phyloP scores from a whole-genome alignment of 163 green algal genomes.

The Smithsoniella earleae region DNA sequence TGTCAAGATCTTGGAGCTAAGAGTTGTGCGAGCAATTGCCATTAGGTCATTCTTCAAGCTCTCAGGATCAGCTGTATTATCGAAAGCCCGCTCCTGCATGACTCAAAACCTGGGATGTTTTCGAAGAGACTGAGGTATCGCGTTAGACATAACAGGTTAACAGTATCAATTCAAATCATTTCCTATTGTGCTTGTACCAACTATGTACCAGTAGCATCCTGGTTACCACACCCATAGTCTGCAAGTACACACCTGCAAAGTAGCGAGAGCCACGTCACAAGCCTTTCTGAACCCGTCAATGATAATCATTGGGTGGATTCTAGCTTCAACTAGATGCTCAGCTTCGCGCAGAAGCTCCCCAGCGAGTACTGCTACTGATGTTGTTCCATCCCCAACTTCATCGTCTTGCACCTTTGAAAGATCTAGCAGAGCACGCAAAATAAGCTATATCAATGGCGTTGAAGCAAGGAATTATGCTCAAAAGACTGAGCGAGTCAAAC shows the following conservation, averaged over 20 bases:
- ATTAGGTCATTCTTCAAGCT: conserved; percentile 71
- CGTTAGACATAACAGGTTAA: too few species aligned
- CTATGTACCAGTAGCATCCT: neutral
- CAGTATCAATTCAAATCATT: too few species aligned
- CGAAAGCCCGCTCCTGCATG: conserved; percentile 56
- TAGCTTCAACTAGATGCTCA: conserved; percentile 84
- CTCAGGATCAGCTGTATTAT: conserved; percentile 57
- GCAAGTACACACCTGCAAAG: neutral
- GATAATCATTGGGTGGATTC: conserved; percentile 98
- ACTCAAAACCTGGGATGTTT: conserved; percentile 21
- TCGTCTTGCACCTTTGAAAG: conserved; percentile 96
- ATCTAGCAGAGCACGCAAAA: conserved; percentile 55
- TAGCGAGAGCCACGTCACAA: conserved; percentile 1
- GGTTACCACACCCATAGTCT: neutral
- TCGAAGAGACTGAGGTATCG: too few species aligned
- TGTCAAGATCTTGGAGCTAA: conserved; percentile 85
- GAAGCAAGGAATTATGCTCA: neutral
- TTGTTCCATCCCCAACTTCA: conserved; percentile 97
- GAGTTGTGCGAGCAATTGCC: conserved; percentile 93
- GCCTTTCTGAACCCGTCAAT: conserved; percentile 53
- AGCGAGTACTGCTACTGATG: conserved; percentile 92
- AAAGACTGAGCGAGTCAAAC: conserved; percentile 15
- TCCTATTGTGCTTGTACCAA: neutral
- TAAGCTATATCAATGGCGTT: neutral
- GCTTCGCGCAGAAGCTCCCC: conserved; percentile 93